Evolutionary conservation across 2,329 filamentous ascomycete species (phyloP), one percentile per base, ranked within the genome.

Genomic region (Pseudocercospora vitis): DNA sequence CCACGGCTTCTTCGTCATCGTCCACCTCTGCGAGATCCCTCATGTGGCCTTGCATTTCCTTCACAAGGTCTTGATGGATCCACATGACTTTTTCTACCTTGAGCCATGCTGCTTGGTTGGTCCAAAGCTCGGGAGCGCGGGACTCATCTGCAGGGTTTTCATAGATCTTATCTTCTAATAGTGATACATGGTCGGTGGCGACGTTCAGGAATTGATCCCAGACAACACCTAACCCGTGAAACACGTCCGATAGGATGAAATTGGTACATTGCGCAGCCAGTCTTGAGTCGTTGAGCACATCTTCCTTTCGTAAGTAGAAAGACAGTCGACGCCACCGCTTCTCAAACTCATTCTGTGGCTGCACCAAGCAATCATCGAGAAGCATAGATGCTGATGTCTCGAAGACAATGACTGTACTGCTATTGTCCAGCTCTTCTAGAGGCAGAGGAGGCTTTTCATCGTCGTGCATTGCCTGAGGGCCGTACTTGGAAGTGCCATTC

Each of bases 61-160:
- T 73, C 26, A 77, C 67, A 3, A 77, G 66, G 53, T 79, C 76
- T 18, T 71, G 65, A 56, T 81, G 78, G 9, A 78, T 70, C 62
- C 74, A 78, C 61, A 80, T 72, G 35, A 80, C 63, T 33, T 79
- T 78, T 57, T 80, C 77, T 7, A 78, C 71, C 53, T 77, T 78
- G n/a, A 79, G 68, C 78, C 78, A 81, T 7, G 73, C 60, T 12
- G 71, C 74, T 19, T 75, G 76, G 58, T 80, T 79, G 9, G 68
- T 71, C 76, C 78, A 81, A 6, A 81, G 66, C 54, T 80, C 77
- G 1, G 76, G 76, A 0, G 78, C 78, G 1, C 78, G 70, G 7
- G 72, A 75, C 57, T 80, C 78, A 48, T 81, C 78, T 2, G 78
- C 77, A 0, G 78, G 78, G 28, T 76, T 76, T 26, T 80, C 79